phyloP scores from a whole-genome alignment of 345 rosid genomes.

The Linum usitatissimum region DNA sequence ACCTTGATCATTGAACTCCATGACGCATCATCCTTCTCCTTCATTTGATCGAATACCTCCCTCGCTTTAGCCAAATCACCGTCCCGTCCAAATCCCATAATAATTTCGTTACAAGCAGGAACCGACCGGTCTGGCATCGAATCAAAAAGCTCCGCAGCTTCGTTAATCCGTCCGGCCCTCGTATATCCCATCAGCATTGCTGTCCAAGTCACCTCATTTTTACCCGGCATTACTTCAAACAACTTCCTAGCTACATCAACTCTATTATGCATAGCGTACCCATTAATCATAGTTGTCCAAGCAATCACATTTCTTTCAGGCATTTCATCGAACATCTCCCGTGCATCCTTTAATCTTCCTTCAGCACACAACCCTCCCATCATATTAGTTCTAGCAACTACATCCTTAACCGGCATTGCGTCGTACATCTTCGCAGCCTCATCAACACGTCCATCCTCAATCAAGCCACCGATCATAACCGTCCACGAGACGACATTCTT shows the following conservation, averaged over 20 bases:
- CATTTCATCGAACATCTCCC: constrained; percentile 69
- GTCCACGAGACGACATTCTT: constrained; percentile 76
- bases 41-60: constrained; percentile 41
- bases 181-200: constrained; percentile 77
- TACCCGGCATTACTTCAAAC: constrained; percentile 76
- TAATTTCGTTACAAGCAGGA: constrained; percentile 59
- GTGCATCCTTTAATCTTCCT: constrained; percentile 52
- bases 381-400: constrained; percentile 70
- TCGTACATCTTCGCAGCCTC: constrained; percentile 52
- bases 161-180: constrained; percentile 46
- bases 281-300: constrained; percentile 70
- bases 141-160: constrained; percentile 48
- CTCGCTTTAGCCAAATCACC: constrained; percentile 53
- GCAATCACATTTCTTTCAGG: constrained; percentile 50
- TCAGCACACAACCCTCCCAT: constrained; percentile 55
- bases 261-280: constrained; percentile 46
- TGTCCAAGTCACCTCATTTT: constrained; percentile 73
- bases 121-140: constrained; percentile 52
- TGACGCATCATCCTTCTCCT: constrained; percentile 48
- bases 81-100: constrained; percentile 44
- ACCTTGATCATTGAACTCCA: constrained; percentile 69
- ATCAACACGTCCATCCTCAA: constrained; percentile 40
- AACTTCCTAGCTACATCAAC: constrained; percentile 78
- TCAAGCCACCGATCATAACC: constrained; percentile 68
- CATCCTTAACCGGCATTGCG: constrained; percentile 66